Conservation (phyloP, 2,329 filamentous ascomycete species). For the Diplodia sapinea region DNA sequence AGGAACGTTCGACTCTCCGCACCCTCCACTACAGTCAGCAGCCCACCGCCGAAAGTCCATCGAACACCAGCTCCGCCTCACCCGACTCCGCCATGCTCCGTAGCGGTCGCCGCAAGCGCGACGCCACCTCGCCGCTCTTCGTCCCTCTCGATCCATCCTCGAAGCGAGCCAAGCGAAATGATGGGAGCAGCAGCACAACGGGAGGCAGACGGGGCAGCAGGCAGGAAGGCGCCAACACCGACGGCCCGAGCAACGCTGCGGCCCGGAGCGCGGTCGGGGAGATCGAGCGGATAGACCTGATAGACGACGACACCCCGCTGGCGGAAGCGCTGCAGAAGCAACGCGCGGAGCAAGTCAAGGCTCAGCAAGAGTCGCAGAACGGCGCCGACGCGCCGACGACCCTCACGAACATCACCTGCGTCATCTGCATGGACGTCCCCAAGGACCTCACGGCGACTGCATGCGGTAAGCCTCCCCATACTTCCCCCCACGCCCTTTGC, state of each 20-base stretch:
- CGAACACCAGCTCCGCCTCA: background rate
- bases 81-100: conserved; percentile 5
- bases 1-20: conserved; percentile 27
- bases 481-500: background rate
- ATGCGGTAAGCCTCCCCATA: conserved; percentile 59
- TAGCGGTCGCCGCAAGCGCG: conserved; percentile 33
- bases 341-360: conserved; percentile 57
- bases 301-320: conserved; percentile 50
- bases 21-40: background rate
- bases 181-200: conserved; percentile 32
- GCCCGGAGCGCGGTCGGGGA: conserved; percentile 32
- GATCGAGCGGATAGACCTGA: conserved; percentile 59
- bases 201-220: conserved; percentile 1
- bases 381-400: conserved; percentile 45
- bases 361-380: conserved; percentile 45
- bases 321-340: conserved; percentile 59
- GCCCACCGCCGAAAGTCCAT: conserved; percentile 1
- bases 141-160: conserved; percentile 39
- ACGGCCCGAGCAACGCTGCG: conserved; percentile 27
- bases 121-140: conserved; percentile 10
- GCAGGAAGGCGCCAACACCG: background rate
- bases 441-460: conserved; percentile 65
- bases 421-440: conserved; percentile 68
- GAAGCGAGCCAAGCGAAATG: conserved; percentile 40
- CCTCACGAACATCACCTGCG: conserved; percentile 61